Evolutionary conservation across 2,329 filamentous ascomycete genomes (phyloP).

Genomic region (Aureobasidium uvarum): DNA sequence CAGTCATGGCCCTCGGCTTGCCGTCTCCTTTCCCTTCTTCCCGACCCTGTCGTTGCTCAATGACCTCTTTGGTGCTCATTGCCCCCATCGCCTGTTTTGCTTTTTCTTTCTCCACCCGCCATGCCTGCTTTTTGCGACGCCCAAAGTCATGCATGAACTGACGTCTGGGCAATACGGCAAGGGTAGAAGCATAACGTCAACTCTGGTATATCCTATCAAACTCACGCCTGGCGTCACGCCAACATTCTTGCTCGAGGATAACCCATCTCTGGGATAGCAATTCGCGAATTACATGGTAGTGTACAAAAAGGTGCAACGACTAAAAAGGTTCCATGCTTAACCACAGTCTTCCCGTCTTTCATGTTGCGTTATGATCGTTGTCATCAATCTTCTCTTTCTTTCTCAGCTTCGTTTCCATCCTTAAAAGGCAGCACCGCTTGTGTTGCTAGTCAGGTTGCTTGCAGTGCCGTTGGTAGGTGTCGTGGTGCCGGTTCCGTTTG

Average conservation of each 20-base stretch:
- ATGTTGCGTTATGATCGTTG: slow-evolving; percentile 12
- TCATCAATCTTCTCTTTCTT: slow-evolving; percentile 15
- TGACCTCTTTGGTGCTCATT: slow-evolving; percentile 1
- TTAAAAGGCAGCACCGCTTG: slow-evolving; percentile 15
- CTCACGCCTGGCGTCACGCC: neutral
- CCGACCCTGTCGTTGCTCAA: neutral
- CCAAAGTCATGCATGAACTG: neutral
- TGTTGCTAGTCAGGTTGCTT: slow-evolving; percentile 5
- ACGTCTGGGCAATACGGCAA: neutral
- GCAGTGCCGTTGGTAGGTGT: slow-evolving; percentile 30
- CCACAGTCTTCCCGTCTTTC: neutral
- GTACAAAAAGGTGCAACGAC: slow-evolving; percentile 21
- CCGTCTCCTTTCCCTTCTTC: neutral
- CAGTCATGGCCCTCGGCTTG: neutral
- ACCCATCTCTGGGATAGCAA: neutral
- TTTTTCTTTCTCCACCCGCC: neutral
- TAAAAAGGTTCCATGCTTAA: neutral
- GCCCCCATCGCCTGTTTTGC: neutral
- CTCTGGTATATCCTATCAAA: neutral
- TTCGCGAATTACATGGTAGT: slow-evolving; percentile 23
- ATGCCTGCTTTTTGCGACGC: neutral
- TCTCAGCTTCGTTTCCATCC: neutral
- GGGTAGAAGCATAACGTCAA: neutral
- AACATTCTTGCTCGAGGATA: neutral
- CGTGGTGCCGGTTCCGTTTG: slow-evolving; percentile 34